phyloP scores from a whole-genome alignment of 1,284 basidiomycete species.

The Moesziomyces aphidis region DNA sequence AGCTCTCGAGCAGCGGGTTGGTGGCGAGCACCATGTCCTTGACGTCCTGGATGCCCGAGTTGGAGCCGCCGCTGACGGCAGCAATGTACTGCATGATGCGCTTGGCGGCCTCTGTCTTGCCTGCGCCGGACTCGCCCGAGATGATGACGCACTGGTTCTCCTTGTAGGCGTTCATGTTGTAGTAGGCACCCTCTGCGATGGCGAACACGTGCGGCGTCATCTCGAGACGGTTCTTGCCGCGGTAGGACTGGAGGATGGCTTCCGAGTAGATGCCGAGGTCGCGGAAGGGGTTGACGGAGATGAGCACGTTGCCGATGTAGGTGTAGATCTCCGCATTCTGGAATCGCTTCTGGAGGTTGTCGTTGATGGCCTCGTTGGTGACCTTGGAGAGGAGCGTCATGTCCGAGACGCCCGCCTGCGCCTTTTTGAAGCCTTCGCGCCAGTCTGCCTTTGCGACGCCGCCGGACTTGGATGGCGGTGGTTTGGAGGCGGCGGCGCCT shows the following conservation, averaged over 20 bases:
- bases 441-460: slow-evolving; percentile 66
- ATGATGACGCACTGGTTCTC: slow-evolving; percentile 99
- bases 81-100: slow-evolving; percentile 99
- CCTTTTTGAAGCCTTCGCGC: slow-evolving; percentile 67
- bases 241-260: slow-evolving; percentile 85
- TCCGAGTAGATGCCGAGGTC: slow-evolving; percentile 91
- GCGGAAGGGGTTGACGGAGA: slow-evolving; percentile 98
- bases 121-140: slow-evolving; percentile 84
- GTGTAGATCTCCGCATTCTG: slow-evolving; percentile 97
- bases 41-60: slow-evolving; percentile 83
- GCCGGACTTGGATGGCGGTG: slow-evolving; percentile 47
- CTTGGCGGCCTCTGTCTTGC: slow-evolving; percentile 66
- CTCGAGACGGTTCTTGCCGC: slow-evolving; percentile 97
- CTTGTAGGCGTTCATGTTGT: slow-evolving; percentile 99
- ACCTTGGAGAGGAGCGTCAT: slow-evolving; percentile 98
- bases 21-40: slow-evolving; percentile 99
- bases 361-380: slow-evolving; percentile 97
- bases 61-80: slow-evolving; percentile 86
- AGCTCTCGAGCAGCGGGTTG: slow-evolving; percentile 96
- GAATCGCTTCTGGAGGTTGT: slow-evolving; percentile 96
- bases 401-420: slow-evolving; percentile 88
- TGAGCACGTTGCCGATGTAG: slow-evolving; percentile 96
- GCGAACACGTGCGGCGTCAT: slow-evolving; percentile 97
- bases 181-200: slow-evolving; percentile 96
- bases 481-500: slow-evolving; percentile 50